Percentiles rank a stretch among this genome's conserved stretches.
Evolutionary conservation across 805 yeast genomes (phyloP).

Genomic region (Kuraishia ogatae): DNA sequence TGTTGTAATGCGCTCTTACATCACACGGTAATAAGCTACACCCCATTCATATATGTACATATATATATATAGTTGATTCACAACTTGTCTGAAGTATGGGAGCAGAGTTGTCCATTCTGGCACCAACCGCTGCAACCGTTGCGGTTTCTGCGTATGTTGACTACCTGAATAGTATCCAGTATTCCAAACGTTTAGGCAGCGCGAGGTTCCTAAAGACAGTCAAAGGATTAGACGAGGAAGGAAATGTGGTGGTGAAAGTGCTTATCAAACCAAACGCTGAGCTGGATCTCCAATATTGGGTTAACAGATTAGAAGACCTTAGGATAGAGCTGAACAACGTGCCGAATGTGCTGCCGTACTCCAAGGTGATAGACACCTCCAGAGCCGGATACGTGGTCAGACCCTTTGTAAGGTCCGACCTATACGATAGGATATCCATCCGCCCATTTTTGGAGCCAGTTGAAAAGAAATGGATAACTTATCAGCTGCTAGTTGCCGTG

Average conservation of each 20-base stretch:
- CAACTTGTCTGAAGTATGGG: constrained; percentile 56
- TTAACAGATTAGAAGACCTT: constrained; percentile 23
- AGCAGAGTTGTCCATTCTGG: constrained; percentile 71
- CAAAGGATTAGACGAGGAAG: constrained; percentile 66
- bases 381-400: constrained; percentile 88
- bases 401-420: constrained; percentile 67
- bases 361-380: constrained; percentile 73
- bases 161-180: constrained; percentile 67
- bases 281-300: constrained; percentile 25
- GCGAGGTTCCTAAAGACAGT: constrained; percentile 83
- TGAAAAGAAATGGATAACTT: constrained; percentile 80
- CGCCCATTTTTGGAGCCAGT: constrained; percentile 78
- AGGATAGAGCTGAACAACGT: constrained; percentile 33
- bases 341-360: constrained; percentile 64
- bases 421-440: constrained; percentile 81
- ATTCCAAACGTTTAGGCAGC: constrained; percentile 65
- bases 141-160: constrained; percentile 87
- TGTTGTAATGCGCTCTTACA: too few relatives aligned
- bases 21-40: not conserved
- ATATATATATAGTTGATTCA: too few relatives aligned
- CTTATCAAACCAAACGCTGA: constrained; percentile 61
- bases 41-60: not conserved
- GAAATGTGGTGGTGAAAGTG: constrained; percentile 69
- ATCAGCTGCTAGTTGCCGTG: constrained; percentile 64
- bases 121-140: constrained; percentile 88